Conservation (phyloP, 2,329 filamentous ascomycete species). For the Colletotrichum sansevieriae region DNA sequence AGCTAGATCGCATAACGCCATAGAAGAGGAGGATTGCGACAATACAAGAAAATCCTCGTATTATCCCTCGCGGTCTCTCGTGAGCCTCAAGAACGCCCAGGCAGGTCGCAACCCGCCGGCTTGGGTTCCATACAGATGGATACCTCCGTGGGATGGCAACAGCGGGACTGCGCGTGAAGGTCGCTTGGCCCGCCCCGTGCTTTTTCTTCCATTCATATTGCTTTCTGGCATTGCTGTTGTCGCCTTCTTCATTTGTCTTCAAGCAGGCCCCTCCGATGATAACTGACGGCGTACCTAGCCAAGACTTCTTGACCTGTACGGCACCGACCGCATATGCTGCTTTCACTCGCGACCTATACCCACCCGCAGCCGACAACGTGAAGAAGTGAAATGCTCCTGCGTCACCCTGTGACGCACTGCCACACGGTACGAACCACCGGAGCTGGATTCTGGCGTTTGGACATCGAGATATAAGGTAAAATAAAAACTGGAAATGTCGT, state of each 20-base stretch:
- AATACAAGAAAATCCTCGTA: conserved; percentile 11
- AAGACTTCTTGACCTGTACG: conserved; percentile 21
- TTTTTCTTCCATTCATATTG: background rate
- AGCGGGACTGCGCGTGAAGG: conserved; percentile 14
- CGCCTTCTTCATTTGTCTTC: conserved; percentile 5
- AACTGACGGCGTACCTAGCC: conserved; percentile 15
- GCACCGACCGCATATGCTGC: conserved; percentile 19
- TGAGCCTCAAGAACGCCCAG: background rate
- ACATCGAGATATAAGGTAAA: conserved; percentile 15
- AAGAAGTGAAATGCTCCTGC: background rate
- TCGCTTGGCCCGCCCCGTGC: conserved; percentile 19
- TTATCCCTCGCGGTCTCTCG: background rate
- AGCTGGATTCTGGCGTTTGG: background rate
- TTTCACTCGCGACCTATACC: background rate
- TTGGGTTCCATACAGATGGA: conserved; percentile 18
- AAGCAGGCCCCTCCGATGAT: conserved; percentile 1
- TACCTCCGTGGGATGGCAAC: background rate
- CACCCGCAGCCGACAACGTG: conserved; percentile 3
- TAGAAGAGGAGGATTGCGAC: conserved; percentile 28
- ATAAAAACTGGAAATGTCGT: background rate
- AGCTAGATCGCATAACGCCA: conserved; percentile 31
- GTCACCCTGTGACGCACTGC: conserved; percentile 4
- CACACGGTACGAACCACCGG: conserved; percentile 6
- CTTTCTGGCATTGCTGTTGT: no score
- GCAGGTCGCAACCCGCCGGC: conserved; percentile 10